phyloP scores from a whole-genome alignment of 2,329 filamentous ascomycete species.

The Aspergillus tamarii region DNA sequence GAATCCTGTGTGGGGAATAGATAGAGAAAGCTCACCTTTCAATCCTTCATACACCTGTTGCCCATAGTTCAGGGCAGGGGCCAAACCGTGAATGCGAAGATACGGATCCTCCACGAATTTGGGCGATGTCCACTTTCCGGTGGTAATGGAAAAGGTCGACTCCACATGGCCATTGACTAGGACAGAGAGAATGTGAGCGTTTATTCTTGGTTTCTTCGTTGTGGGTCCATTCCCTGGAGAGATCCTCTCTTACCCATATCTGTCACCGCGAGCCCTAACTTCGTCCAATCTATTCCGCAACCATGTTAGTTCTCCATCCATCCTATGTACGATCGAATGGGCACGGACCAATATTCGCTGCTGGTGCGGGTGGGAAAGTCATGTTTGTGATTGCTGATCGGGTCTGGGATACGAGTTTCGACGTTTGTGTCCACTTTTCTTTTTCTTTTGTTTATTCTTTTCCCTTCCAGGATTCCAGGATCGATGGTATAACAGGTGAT shows the following conservation, averaged over 20 bases:
- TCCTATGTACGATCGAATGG: not conserved
- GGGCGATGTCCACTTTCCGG: conserved; percentile 50
- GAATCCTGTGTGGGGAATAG: not conserved
- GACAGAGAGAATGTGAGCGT: not conserved
- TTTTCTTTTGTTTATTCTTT: not conserved
- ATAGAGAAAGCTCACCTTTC: conserved; percentile 35
- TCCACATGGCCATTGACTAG: conserved; percentile 7
- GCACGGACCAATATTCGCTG: not conserved
- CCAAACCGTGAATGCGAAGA: conserved; percentile 58
- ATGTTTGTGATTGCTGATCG: not conserved
- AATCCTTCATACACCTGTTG: conserved; percentile 60
- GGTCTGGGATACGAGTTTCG: not conserved
- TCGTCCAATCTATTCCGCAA: not conserved
- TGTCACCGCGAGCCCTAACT: not conserved
- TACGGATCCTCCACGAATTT: conserved; percentile 56
- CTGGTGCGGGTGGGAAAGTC: not conserved
- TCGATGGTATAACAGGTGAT: not conserved
- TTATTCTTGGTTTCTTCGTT: not conserved
- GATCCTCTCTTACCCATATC: not conserved
- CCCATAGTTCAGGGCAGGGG: conserved; percentile 57
- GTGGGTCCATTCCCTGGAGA: no score
- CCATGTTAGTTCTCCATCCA: not conserved
- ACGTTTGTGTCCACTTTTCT: not conserved
- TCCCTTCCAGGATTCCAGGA: not conserved
- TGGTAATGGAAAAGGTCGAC: not conserved